Base-by-base conservation (phyloP, 768 basidiomycete genomes). In the Boletus subparvulus region DNA sequence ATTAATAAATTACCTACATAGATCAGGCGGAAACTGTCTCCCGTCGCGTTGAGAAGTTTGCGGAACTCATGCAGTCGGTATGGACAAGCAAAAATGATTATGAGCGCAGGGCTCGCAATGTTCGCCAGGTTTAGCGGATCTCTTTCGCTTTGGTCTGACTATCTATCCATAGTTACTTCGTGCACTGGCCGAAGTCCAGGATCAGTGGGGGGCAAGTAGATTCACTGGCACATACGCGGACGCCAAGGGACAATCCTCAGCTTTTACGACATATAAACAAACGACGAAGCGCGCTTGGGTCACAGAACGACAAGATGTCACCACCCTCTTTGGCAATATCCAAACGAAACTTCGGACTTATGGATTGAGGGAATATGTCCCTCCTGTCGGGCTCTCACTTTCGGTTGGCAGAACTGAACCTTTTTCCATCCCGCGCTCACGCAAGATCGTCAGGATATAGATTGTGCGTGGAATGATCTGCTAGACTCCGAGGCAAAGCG, bases 11-110 rank as follows among this genome's bases (percentile, higher is more conserved):
- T 11, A 32, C 16, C 2, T 14, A 9, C 56, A 47, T 43, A 97
- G 96, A 98, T 65, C 95, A 97, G 72, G 89, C 92, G 6, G 93
- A 98, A 71, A 97, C 94, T 0, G 94, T 94, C 19, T 90, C 94
- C 1, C 84, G 95, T 49, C 82, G 96, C 11, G 92, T 98, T 0
- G 93, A 93, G 70, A 96, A 96, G 69, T 98, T 98, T 66, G 94
- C 93, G 1, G 93, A 97, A 61, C 82, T 96, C 51, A 93, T 97
- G 89, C 92, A 90, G 65, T 92, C 90, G 4, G 87, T 94, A 11
- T 94, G 94, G 93, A 68, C 85, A 3, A 86, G 85, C 47, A 80
- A 83, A 61, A 95, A 94, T 64, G 95, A 98, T 70, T 99, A 98
- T 66, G 95, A 98, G 69, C 83, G 88, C 19, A 89, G 96, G 35